Evolutionary conservation across 78 protist genomes (phyloP).

Genomic region (Dictyostelium firmibasis): DNA sequence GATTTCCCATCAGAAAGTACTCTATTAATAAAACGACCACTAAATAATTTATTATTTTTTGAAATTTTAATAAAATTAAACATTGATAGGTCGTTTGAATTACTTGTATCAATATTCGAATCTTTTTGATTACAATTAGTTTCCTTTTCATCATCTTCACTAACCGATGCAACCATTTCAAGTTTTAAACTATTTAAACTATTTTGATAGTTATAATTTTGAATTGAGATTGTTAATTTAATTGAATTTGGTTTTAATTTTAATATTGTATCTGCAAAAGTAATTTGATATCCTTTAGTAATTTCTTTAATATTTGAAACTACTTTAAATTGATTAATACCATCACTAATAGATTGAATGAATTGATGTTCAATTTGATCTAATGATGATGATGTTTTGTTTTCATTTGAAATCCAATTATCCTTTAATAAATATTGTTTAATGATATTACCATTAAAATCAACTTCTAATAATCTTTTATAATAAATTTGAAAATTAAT

Average conservation of each 20-base stretch:
- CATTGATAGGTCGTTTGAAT: neutral
- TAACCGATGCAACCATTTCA: neutral
- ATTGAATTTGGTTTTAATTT: neutral
- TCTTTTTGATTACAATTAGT: neutral
- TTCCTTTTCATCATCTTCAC: neutral
- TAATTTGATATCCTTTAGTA: neutral
- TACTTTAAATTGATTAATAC: neutral
- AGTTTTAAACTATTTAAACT: neutral
- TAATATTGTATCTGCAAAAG: neutral
- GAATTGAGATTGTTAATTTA: neutral
- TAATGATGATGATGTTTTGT: neutral
- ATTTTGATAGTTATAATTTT: neutral
- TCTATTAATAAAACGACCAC: neutral
- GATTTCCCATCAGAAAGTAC: neutral
- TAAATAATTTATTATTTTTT: neutral
- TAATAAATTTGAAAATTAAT: neutral
- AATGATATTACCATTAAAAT: neutral
- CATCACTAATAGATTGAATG: neutral
- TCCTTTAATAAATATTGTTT: neutral
- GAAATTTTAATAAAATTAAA: neutral
- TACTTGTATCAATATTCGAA: neutral
- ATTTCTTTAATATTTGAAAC: neutral
- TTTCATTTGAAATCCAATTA: neutral
- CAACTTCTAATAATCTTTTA: neutral
- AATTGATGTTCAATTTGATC: neutral